Evolutionary conservation across 257 asterid genomes (phyloP), one percentile per base, ranked within the genome.

Genomic region (Solanum verrucosum): DNA sequence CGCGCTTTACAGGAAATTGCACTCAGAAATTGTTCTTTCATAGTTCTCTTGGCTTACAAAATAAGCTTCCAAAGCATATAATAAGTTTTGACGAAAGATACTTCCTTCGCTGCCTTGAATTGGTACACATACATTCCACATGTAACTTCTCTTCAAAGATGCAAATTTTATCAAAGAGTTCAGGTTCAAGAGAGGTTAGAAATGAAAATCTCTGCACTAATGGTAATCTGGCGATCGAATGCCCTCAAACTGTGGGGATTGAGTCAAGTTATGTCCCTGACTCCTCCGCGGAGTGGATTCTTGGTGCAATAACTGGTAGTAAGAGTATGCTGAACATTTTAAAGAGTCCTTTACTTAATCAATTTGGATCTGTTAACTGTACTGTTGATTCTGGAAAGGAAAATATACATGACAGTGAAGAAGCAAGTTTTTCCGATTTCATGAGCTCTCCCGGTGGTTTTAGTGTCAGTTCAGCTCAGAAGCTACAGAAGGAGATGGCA

Each of bases 291-390:
- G 91, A 90, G 29, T 87, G 91, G 91, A 90, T 92, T 89, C 86
- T 90, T 35, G 92, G 94, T 88, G 49, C 90, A 37, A 87, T 95
- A 31, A 90, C 92, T 72, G 89, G 90, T 87, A 93, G 98, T 90
- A 93, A 90, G 91, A 93, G 97, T 88, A 91, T 96, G 98, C 90
- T 92, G 87, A 94, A 95, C 93, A 93, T 96, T 87, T 89, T 96
- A 91, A 94, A 92, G 37, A 96, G 97, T 90, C 95, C 97, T 9
- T 90, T 95, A 44, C 93, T 95, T 87, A 85, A 93, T 85, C 91
- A 87, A 83, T 92, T 89, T 13, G 93, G 95, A 44, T 37, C 78
- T 88, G 79, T 93, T 90, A 81, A 85, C 59, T 63, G 88, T 46
- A 83, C 84, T 25, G 86, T 33, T 42, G 74, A 86, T 46, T 85